Base-by-base conservation (phyloP, 139 green algal genomes). In the Monoraphidium neglectum region DNA sequence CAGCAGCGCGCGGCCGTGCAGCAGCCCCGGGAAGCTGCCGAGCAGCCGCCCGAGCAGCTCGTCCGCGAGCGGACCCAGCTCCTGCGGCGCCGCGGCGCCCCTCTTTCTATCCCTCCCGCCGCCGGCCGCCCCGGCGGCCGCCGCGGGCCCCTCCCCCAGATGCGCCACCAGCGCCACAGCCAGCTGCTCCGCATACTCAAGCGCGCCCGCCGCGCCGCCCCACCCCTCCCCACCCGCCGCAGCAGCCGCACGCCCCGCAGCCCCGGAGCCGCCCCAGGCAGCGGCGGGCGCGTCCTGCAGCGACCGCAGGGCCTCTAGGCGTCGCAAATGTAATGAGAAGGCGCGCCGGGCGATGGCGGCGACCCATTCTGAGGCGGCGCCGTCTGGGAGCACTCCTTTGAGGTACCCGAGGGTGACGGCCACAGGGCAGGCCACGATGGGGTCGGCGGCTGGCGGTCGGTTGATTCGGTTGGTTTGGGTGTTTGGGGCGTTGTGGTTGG, bases 261-360 rank as follows among this genome's bases (percentile, higher is more conserved):
- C 49, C 30, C 32, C 61, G 38, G 47, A 38, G 38, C 24, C 61
- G 71, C 61, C 60, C 43, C 64, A 46, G 23, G 38, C 37, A 23
- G 54, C 72, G 60, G 54, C 46, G 0, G 66, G 30, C 61, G 54
- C 43, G 43, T 78, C 61, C 61, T 78, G 72, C 46, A 32, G 49
- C 32, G 60, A 40, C 43, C 60, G 49, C 33, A 80, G 35, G n/a
- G 64, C 64, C 66, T 56, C 37, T 73, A 77, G 46, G 18, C 70
- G 21, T 21, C 8, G 21, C 35, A 85, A 68, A 73, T 86, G 71
- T 60, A 87, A 70, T 64, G 75, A 57, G 15, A 78, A 51, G n/a
- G 79, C 60, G 2, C 37, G 51, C 23, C 84, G 43, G 4, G 82
- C 77, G 28, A 78, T 61, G 18, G 49, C 56, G 13, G 30, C 65